Evolutionary conservation across 2,329 filamentous ascomycete species (phyloP), one percentile per base, ranked within the genome.

Genomic region (Ophiostoma ips): DNA sequence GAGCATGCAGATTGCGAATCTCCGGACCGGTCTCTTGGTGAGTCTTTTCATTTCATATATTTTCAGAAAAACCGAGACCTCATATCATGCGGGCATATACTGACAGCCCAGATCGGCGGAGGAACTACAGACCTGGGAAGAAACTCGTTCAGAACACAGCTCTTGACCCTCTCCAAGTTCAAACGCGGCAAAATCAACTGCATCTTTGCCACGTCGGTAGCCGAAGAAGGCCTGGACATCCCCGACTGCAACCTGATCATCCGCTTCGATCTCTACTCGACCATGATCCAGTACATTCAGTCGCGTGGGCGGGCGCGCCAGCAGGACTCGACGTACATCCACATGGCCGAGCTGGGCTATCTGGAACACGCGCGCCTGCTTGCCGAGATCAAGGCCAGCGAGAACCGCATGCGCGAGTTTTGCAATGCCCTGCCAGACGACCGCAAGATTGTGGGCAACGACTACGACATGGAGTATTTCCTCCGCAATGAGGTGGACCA

Each of bases 251-350:
- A 83, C 55, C 61, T 82, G 1, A 69, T 84, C 30, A 71, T 84
- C 52, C 68, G 89, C 2, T 98, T 95, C 59, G 87, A 96, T 61
- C 74, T 94, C 2, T 95, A 88, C 64, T 73, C 75, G 11, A 95
- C 90, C 0, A 80, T 95, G 64, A 96, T 96, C 48, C 86, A 94
- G 60, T 96, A 95, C 61, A 81, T 96, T 18, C 92, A 98, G 63
- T 95, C 89, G 13, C 78, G 87, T 55, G 92, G 92, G 0, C 78
- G 92, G 49, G 92, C 92, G 12, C 77, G 92, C 36, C 84, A 87
- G 58, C 64, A 68, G 1, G 75, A 83, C 50, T 96, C 92, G 0
- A 80, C 76, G 55, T 95, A 90, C 62, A 75, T 89, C 33, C 86
- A 85, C 59, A 89, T 98, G 84, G 62, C 87, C 2, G 89, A 96